Evolutionary conservation across 1,284 basidiomycete species (phyloP), one percentile per base, ranked within the genome.

Genomic region (Inonotus obliquus): DNA sequence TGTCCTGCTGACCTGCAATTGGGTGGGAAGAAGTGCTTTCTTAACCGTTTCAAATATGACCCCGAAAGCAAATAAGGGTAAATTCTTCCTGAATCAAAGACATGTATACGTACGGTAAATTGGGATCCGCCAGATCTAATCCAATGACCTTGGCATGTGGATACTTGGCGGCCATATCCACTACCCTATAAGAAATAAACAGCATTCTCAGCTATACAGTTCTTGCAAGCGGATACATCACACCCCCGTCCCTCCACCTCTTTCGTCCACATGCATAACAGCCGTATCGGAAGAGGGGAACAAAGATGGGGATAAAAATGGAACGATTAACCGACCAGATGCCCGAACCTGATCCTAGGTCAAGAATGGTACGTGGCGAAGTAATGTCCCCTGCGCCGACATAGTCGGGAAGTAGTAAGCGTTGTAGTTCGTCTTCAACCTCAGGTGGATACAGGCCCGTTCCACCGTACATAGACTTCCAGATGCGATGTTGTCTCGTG

Each of bases 341-440:
- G n/a, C 62, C 62, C 17, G 62, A 63, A 17, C 62, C 62, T 23
- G 57, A 59, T 41, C 62, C 62, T 35, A 63, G 23, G 53, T 63
- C 62, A 19, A 63, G 62, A 23, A 63, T 47, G 23, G 57, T 23
- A 21, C 57, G 61, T 32, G 51, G 13, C 7, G 41, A 17, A 52
- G 25, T 29, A 14, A 17, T 27, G 27, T n/a, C 29, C 13, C 53
- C 51, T 17, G 14, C 11, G 51, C 29, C 29, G 32, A 14, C 4
- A 6, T 27, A 9, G 14, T 52, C 25, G n/a, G 41, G 14, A 29
- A 11, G 17, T 2, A 62, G 38, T 23, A 61, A 47, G 6, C 44
- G 38, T 27, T 35, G 39, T n/a, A 62, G 37, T 13, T 29, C 54
- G 14, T 53, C 38, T 41, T 57, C 61, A 9, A 58, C 57, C 13